phyloP scores from a whole-genome alignment of 495 filamentous ascomycete genomes.

The Hypoxylon crocopeplum region DNA sequence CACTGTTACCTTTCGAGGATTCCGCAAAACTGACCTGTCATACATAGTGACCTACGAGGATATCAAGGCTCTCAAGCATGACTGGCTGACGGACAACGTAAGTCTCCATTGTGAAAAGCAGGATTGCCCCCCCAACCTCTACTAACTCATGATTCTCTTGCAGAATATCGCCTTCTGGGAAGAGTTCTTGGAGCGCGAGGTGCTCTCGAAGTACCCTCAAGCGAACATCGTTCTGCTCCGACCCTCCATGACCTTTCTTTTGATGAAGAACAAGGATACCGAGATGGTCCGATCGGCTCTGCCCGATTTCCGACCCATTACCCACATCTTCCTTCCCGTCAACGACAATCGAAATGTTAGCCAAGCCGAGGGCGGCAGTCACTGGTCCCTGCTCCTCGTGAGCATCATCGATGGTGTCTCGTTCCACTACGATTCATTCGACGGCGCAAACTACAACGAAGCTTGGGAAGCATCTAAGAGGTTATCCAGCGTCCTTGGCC shows the following conservation, averaged over 20 bases:
- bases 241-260: conserved; percentile 91
- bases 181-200: conserved; percentile 93
- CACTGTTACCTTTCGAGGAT: neutral
- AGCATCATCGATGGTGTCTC: conserved; percentile 86
- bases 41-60: conserved; percentile 67
- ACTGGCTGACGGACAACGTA: conserved; percentile 99
- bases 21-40: conserved; percentile 17
- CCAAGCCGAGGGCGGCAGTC: conserved; percentile 84
- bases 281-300: conserved; percentile 75
- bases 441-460: conserved; percentile 74
- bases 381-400: conserved; percentile 95
- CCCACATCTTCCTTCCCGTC: conserved; percentile 96
- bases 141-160: conserved; percentile 18
- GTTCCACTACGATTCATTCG: conserved; percentile 96
- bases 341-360: conserved; percentile 83
- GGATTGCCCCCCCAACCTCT: conserved; percentile 14
- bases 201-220: conserved; percentile 73
- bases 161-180: conserved; percentile 97
- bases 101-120: conserved; percentile 31
- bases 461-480: conserved; percentile 70
- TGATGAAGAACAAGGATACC: conserved; percentile 82
- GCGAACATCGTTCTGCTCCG: conserved; percentile 91
- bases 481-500: conserved; percentile 68
- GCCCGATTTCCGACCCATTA: conserved; percentile 78
- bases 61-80: conserved; percentile 82